Percentiles rank a stretch among this genome's conserved stretches.
Evolutionary conservation across 2,329 filamentous ascomycete species (phyloP).

Genomic region (Tolypocladium paradoxum): DNA sequence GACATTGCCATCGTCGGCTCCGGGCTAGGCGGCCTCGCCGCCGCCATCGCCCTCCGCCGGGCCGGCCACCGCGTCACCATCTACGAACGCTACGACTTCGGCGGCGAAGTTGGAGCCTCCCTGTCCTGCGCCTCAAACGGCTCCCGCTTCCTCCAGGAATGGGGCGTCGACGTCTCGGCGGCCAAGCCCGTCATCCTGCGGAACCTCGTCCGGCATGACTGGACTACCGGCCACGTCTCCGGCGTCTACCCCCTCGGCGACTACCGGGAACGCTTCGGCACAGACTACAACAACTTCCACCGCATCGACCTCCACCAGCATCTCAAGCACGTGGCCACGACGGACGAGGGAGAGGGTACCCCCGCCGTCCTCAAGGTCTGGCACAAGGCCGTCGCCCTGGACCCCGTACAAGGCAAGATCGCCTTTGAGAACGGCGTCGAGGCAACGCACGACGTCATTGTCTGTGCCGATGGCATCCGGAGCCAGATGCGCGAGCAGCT

Average conservation of each 20-base stretch:
- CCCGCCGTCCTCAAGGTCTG: slow-evolving; percentile 42
- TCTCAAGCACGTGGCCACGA: slow-evolving; percentile 44
- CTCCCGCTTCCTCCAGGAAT: slow-evolving; percentile 51
- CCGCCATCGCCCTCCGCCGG: slow-evolving; percentile 27
- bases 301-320: slow-evolving; percentile 51
- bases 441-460: slow-evolving; percentile 41
- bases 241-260: slow-evolving; percentile 48
- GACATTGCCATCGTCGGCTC: slow-evolving; percentile 26
- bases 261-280: slow-evolving; percentile 50
- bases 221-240: slow-evolving; percentile 49
- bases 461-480: slow-evolving; percentile 53
- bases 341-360: slow-evolving; percentile 35
- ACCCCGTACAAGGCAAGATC: slow-evolving; percentile 36
- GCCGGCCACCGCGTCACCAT: slow-evolving; percentile 37
- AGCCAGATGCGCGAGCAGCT: slow-evolving; percentile 45
- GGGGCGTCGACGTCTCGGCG: slow-evolving; percentile 47
- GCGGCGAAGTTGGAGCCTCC: slow-evolving; percentile 53
- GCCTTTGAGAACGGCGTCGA: slow-evolving; percentile 37
- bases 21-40: slow-evolving; percentile 27
- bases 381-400: slow-evolving; percentile 37
- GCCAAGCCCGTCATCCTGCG: slow-evolving; percentile 50
- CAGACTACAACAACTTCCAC: slow-evolving; percentile 54
- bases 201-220: slow-evolving; percentile 52
- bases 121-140: slow-evolving; percentile 54
- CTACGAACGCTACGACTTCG: slow-evolving; percentile 52